These are phyloP conservation scores for Salix dunnii DNA, from an alignment of 345 rosid genomes.

Conservation along the genomic window DNA sequence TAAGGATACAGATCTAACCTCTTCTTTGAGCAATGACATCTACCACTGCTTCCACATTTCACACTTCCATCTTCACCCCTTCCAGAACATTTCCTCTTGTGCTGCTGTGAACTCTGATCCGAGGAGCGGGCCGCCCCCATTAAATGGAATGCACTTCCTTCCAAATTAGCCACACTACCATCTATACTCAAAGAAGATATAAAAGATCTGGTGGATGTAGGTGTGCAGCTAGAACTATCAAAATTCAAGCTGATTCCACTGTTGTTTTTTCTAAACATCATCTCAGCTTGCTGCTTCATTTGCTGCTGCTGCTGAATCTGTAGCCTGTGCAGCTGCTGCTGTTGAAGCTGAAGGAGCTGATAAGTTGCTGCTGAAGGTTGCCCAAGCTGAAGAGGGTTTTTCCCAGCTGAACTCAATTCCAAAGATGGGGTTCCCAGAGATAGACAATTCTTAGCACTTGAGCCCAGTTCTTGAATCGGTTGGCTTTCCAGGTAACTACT, in stretches of 20 bases:
- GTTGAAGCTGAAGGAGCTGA: conserved; percentile 50
- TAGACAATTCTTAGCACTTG: conserved; percentile 47
- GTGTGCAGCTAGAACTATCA: conserved; percentile 75
- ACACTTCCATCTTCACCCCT: conserved; percentile 68
- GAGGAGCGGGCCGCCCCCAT: conserved; percentile 52
- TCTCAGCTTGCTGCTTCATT: conserved; percentile 70
- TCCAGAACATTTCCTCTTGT: conserved; percentile 58
- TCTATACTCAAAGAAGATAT: conserved; percentile 73
- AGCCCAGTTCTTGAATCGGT: conserved; percentile 45
- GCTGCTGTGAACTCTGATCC: conserved; percentile 63
- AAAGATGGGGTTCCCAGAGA: conserved; percentile 48
- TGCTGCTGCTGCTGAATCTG: conserved; percentile 52
- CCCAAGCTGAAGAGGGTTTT: conserved; percentile 47
- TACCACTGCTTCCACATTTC: conserved; percentile 58
- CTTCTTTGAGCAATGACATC: conserved; percentile 83
- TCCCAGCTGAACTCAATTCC: conserved; percentile 52
- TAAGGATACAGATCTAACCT: conserved; percentile 35
- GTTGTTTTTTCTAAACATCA: conserved; percentile 59
- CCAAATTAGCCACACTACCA: conserved; percentile 63
- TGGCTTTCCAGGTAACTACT: conserved; percentile 29
- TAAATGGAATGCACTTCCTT: conserved; percentile 54
- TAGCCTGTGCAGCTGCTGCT: conserved; percentile 43
- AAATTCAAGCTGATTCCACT: conserved; percentile 67
- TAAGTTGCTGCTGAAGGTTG: conserved; percentile 43
- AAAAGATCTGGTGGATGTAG: conserved; percentile 67